Base-by-base conservation (phyloP, 805 yeast genomes). In the Suhomyces kilbournensis region DNA sequence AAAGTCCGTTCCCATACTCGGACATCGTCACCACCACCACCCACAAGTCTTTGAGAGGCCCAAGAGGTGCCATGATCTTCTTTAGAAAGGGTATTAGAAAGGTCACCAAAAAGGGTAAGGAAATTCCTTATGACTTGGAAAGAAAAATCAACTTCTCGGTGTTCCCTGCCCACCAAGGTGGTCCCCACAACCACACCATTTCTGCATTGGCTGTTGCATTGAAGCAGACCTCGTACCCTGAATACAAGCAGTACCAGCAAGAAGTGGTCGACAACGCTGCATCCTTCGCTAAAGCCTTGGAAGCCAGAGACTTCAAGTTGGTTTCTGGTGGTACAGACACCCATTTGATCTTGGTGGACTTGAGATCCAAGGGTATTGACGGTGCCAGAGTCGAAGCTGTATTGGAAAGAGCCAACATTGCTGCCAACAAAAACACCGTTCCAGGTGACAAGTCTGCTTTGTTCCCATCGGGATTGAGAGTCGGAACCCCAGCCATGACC, bases 161-260 rank as follows among this genome's bases (percentile, higher is more conserved):
- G 51, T 94, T 94, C 93, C 99, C 99, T 66, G 99, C 97, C 61
- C 99, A 94, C 76, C 99, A 94, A 80, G 99, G 99, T 80, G 99
- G 99, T 71, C 99, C 99, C 65, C 98, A 94, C 78, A 94, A 94
- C 81, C 99, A 94, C 78, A 94, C 99, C 61, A 94, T 94, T 70
- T 87, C 97, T 62, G 99, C 98, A 34, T 78, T 94, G 65, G 97
- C 98, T 15, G 94, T 92, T 58, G 98, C 99, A 49, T 83, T 94
- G 70, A 91, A 91, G 72, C 99, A 94, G 79, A 96, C 97, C 55
- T 80, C 83, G 58, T 78, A 90, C 49, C 96, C 96, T 55, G 97
- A 92, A 73, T 94, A 86, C 78, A 88, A 83, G 71, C 88, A 83
- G 67, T 93, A 93, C 78, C 99, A 94, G 79, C 69, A 79, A 66